Evolutionary conservation across 257 asterid species (phyloP).

Genomic region (Solanum arcanum): DNA sequence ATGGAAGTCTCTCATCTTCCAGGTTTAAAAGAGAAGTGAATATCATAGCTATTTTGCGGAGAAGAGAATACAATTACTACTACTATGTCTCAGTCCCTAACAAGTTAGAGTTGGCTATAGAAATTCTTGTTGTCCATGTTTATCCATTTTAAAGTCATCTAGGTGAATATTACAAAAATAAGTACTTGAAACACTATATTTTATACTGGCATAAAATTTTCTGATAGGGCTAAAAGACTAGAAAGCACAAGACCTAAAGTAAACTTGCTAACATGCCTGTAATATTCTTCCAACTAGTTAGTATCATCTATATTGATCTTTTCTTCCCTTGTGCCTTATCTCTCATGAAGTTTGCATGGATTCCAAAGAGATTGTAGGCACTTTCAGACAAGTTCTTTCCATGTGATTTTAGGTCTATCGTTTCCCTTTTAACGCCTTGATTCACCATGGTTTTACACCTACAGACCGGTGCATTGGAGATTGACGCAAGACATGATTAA

Average conservation of each 20-base stretch:
- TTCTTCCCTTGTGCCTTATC: neutral
- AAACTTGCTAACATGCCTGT: neutral
- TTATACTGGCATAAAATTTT: neutral
- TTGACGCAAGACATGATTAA: neutral
- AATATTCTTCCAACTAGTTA: neutral
- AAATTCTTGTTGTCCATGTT: neutral
- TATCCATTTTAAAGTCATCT: neutral
- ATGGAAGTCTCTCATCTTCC: neutral
- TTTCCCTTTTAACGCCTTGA: neutral
- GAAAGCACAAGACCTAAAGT: neutral
- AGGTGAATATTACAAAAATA: neutral
- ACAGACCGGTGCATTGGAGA: neutral
- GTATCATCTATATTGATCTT: neutral
- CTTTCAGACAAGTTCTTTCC: neutral
- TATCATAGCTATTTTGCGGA: neutral
- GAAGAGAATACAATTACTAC: neutral
- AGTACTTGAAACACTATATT: neutral
- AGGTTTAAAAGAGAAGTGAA: neutral
- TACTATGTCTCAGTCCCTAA: neutral
- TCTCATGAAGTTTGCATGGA: neutral
- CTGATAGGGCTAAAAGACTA: neutral
- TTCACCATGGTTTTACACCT: neutral
- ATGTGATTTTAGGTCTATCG: neutral
- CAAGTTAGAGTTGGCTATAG: neutral
- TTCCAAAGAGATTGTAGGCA: neutral